A percentile compares a stretch with the other conserved stretches of the same genome.
phyloP scores from a whole-genome alignment of 805 yeast species.

The Pichia deserticola region DNA sequence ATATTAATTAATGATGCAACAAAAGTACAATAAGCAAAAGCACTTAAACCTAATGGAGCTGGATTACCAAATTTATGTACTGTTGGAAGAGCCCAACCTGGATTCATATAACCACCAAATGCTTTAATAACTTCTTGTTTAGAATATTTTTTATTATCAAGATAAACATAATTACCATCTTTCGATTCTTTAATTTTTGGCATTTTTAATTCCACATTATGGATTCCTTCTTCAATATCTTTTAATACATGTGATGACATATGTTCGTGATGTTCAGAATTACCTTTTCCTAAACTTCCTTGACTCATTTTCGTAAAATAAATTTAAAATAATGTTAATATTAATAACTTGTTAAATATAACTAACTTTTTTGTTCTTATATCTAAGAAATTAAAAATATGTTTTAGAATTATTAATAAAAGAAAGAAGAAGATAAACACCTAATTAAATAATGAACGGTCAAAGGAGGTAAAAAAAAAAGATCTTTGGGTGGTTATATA shows the following conservation, averaged over 20 bases:
- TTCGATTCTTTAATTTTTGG: background rate
- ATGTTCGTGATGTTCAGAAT: slow-evolving; percentile 1
- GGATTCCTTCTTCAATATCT: background rate
- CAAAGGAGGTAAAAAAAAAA: too few species aligned
- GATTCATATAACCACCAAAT: slow-evolving; percentile 76
- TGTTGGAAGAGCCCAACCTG: slow-evolving; percentile 41
- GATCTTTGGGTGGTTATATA: too few species aligned
- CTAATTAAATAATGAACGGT: too few species aligned
- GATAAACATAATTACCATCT: slow-evolving; percentile 57
- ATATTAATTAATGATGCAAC: slow-evolving; percentile 56
- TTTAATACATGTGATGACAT: background rate
- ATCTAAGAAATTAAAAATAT: background rate
- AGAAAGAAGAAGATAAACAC: too few species aligned
- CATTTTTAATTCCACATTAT: background rate
- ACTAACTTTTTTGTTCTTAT: background rate
- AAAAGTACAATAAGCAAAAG: slow-evolving; percentile 64
- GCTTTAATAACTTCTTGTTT: slow-evolving; percentile 53
- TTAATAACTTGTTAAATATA: background rate
- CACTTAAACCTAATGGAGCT: slow-evolving; percentile 66
- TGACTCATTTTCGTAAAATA: too few species aligned
- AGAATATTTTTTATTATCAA: slow-evolving; percentile 64
- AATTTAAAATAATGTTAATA: too few species aligned
- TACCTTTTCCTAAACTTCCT: background rate
- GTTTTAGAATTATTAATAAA: background rate
- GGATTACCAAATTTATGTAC: slow-evolving; percentile 50